Evolutionary conservation across 345 rosid species (phyloP).

Genomic region (Gossypioides kirkii): DNA sequence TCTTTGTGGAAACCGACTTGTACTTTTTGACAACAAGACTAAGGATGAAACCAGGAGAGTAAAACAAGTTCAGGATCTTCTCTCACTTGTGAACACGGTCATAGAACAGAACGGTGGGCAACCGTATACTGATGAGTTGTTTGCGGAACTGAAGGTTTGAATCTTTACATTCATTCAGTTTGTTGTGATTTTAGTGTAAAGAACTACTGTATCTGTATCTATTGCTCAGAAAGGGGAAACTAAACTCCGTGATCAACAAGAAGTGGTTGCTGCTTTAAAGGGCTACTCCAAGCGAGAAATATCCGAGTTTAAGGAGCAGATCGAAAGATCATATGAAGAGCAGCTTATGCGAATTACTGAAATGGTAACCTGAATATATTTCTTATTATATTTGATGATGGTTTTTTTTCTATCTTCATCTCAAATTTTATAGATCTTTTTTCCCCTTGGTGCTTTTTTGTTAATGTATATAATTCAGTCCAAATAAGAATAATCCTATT

Average conservation of each 20-base stretch:
- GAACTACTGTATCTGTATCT: not conserved
- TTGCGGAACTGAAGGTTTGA: conserved; percentile 59
- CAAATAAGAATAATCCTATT: not conserved
- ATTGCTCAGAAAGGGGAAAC: conserved; percentile 53
- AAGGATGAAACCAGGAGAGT: conserved; percentile 44
- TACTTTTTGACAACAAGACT: conserved; percentile 85
- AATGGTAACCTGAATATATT: conserved; percentile 35
- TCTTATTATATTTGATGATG: not conserved
- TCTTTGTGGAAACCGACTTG: conserved; percentile 51
- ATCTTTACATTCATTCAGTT: not conserved
- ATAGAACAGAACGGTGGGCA: conserved; percentile 55
- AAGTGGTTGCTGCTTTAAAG: conserved; percentile 47
- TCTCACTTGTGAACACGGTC: conserved; percentile 52
- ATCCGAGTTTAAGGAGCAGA: conserved; percentile 53
- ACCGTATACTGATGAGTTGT: conserved; percentile 73
- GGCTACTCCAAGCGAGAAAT: conserved; percentile 58
- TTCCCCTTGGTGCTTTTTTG: not conserved
- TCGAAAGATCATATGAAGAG: conserved; percentile 49
- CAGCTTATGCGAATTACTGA: conserved; percentile 66
- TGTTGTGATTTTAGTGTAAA: not conserved
- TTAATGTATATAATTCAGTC: not conserved
- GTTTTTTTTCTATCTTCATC: not conserved
- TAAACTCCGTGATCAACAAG: conserved; percentile 64
- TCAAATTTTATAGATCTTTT: not conserved
- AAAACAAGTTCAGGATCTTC: conserved; percentile 59